These are phyloP conservation scores for Bisporella sp. DNA, from an alignment of 2,329 filamentous ascomycete genomes.

Conservation along the genomic window DNA sequence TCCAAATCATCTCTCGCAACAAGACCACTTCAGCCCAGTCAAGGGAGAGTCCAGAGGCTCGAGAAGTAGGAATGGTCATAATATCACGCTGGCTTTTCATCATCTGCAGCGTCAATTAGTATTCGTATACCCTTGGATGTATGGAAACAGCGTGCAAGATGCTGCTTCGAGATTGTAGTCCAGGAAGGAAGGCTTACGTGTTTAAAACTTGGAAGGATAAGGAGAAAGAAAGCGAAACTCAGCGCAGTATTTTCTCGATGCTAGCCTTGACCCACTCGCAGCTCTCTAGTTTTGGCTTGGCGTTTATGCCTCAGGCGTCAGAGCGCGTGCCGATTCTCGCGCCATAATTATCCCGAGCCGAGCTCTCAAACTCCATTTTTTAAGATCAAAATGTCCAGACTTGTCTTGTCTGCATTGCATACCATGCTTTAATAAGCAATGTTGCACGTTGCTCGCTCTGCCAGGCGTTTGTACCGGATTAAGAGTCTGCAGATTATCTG, in stretches of 20 bases:
- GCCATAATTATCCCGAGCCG: too few relatives aligned
- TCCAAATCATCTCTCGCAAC: slow-evolving; percentile 53
- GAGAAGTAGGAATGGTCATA: slow-evolving; percentile 71
- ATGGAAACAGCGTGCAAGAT: too few relatives aligned
- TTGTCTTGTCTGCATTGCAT: too few relatives aligned
- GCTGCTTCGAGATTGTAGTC: background rate
- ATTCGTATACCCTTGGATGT: slow-evolving; percentile 14
- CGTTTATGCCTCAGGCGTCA: too few relatives aligned
- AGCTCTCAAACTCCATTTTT: too few relatives aligned
- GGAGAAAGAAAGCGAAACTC: slow-evolving; percentile 42
- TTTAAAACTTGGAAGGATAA: slow-evolving; percentile 99
- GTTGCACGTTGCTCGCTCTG: slow-evolving; percentile 11
- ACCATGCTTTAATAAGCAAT: slow-evolving; percentile 14
- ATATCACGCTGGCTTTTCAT: slow-evolving; percentile 99
- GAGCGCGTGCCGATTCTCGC: too few relatives aligned
- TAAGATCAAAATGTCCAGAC: too few relatives aligned
- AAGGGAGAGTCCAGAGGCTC: slow-evolving; percentile 76
- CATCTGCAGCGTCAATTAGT: slow-evolving; percentile 54
- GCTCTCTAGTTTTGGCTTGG: too few relatives aligned
- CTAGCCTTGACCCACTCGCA: too few relatives aligned
- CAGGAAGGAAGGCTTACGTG: slow-evolving; percentile 57
- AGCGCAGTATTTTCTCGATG: too few relatives aligned
- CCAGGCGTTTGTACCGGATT: slow-evolving; percentile 2
- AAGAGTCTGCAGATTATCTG: background rate
- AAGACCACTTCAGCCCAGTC: slow-evolving; percentile 84